Evolutionary conservation across 2,329 filamentous ascomycete species (phyloP).

Genomic region (Fusarium torreyae): DNA sequence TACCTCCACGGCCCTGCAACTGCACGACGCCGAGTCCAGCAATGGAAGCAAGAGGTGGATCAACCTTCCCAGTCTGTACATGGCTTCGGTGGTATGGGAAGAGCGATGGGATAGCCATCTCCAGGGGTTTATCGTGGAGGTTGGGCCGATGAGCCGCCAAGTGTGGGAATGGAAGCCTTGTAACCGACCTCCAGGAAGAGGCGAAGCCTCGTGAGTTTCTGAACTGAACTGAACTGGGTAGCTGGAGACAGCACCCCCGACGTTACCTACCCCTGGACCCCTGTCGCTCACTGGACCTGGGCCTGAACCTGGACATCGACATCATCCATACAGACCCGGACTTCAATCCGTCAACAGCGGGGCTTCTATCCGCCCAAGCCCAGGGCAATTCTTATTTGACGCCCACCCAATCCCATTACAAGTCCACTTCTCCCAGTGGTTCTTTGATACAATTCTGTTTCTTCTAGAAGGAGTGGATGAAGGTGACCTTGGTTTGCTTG

Average conservation of each 20-base stretch:
- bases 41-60: conserved; percentile 17
- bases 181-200: conserved; percentile 3
- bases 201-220: conserved; percentile 29
- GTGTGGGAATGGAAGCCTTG: conserved; percentile 19
- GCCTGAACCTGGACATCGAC: too few species aligned
- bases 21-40: conserved; percentile 10
- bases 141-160: conserved; percentile 27
- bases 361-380: conserved; percentile 20
- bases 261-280: conserved; percentile 27
- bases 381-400: conserved; percentile 33
- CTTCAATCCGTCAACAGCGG: conserved; percentile 25
- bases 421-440: conserved; percentile 5
- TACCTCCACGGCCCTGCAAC: conserved; percentile 17
- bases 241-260: conserved; percentile 24
- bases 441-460: neutral
- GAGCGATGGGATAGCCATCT: neutral
- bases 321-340: conserved; percentile 7
- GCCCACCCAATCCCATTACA: conserved; percentile 26
- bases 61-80: conserved; percentile 12
- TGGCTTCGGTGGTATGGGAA: neutral
- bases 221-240: conserved; percentile 29
- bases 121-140: conserved; percentile 10
- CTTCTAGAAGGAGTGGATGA: conserved; percentile 21
- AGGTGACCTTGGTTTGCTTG: conserved; percentile 7
- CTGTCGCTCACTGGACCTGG: conserved; percentile 31